Conservation (phyloP, 306 rosid genomes). For the Senna siamea region DNA sequence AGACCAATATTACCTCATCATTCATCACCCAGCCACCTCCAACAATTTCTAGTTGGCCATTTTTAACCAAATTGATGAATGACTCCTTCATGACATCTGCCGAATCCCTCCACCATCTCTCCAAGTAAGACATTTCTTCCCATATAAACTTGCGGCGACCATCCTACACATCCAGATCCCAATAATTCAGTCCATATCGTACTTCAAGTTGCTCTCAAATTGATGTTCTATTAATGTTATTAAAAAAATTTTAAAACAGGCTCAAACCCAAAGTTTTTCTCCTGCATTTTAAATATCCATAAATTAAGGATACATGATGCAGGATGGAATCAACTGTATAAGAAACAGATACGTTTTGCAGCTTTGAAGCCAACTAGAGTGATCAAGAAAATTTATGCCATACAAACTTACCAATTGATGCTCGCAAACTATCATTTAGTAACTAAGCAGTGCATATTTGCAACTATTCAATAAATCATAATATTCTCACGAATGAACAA, state of each 20-base stretch:
- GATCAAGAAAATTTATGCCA: slow-evolving; percentile 17
- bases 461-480: slow-evolving; percentile 17
- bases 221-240: background rate
- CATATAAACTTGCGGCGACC: slow-evolving; percentile 89
- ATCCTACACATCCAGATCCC: slow-evolving; percentile 61
- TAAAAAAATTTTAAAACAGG: slow-evolving; percentile 3
- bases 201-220: slow-evolving; percentile 28
- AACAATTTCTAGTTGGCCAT: slow-evolving; percentile 95
- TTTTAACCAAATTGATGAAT: slow-evolving; percentile 68
- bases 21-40: slow-evolving; percentile 99
- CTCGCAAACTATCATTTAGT: slow-evolving; percentile 11
- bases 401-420: background rate
- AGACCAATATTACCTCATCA: slow-evolving; percentile 71
- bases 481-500: slow-evolving; percentile 5
- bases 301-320: background rate
- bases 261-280: slow-evolving; percentile 6
- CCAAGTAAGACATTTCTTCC: slow-evolving; percentile 99
- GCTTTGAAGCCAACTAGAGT: slow-evolving; percentile 23
- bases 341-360: background rate
- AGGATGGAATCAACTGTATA: background rate
- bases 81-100: slow-evolving; percentile 64
- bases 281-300: slow-evolving; percentile 4
- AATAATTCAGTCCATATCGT: slow-evolving; percentile 29
- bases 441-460: slow-evolving; percentile 1
- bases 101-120: slow-evolving; percentile 98